Evolutionary conservation across 768 basidiomycete genomes (phyloP), one percentile per base, ranked within the genome.

Genomic region (Cystobasidiopsis lactophilus): DNA sequence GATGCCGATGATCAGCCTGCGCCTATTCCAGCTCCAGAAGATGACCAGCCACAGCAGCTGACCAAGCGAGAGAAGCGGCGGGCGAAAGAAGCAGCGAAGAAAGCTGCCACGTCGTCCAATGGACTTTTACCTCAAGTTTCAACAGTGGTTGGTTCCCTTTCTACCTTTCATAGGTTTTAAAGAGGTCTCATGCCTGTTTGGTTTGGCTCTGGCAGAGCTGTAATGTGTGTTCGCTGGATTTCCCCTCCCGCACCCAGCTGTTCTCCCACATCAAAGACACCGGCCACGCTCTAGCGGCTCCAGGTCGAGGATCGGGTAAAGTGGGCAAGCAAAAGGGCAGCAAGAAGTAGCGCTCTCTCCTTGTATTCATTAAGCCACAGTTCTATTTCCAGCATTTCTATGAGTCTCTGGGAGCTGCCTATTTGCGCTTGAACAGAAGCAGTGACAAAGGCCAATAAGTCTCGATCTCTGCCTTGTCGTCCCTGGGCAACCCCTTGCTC

Each of bases 11-110:
- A 50, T 52, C 55, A 48, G 23, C 27, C 40, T 38, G 40, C 51
- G 30, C 19, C 18, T 29, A 14, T 49, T 50, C 35, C 14, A 5
- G 38, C 47, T 46, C 45, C 41, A 19, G 19, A 43, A 43, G 37
- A 38, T 5, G 14, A 38, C 3, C n/a, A 16, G 33, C 33, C 35
- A 40, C 50, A 52, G 18, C 63, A 67, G 46, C 58, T 74, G 55
- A 75, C 84, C 5, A 95, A 93, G 67, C 77, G 75, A 54, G 85
- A 93, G 30, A 85, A 79, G 66, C 70, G 89, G 44, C 73, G 78
- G 46, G 78, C 79, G 18, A 72, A 77, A 44, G 82, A 91, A 64
- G 76, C 70, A 2, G 58, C 57, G 10, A 63, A 58, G 54, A 63
- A 59, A 48, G 55, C 33, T 2, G 23, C 13, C 19, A 43, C 9